Evolutionary conservation across 2,329 filamentous ascomycete genomes (phyloP).

Genomic region (Cadophora sp.): DNA sequence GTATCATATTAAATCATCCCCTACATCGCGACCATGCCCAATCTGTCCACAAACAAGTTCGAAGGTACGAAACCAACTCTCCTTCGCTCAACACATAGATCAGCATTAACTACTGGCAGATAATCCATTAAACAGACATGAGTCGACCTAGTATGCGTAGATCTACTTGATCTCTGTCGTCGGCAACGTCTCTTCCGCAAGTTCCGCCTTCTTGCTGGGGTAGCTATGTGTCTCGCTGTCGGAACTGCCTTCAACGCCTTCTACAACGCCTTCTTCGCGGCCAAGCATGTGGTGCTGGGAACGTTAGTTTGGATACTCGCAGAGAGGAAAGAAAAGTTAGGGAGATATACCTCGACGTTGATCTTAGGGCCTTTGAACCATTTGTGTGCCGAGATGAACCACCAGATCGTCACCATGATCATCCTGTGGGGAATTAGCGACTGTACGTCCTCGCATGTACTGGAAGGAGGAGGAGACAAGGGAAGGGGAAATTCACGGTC

Average conservation of each 20-base stretch:
- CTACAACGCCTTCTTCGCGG: slow-evolving; percentile 35
- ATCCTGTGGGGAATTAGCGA: slow-evolving; percentile 46
- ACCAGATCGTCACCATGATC: slow-evolving; percentile 62
- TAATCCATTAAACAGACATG: neutral
- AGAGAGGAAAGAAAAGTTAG: neutral
- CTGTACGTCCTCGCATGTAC: neutral
- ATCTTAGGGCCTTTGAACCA: slow-evolving; percentile 73
- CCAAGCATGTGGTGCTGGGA: slow-evolving; percentile 42
- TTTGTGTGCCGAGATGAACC: slow-evolving; percentile 63
- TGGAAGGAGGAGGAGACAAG: slow-evolving; percentile 19
- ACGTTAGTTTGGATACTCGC: slow-evolving; percentile 24
- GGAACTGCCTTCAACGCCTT: slow-evolving; percentile 35
- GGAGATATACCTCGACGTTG: slow-evolving; percentile 56
- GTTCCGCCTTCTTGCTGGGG: slow-evolving; percentile 32
- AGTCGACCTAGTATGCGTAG: neutral
- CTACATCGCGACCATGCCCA: neutral
- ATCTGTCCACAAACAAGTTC: no score
- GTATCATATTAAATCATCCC: neutral
- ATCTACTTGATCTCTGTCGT: slow-evolving; percentile 24
- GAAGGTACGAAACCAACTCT: no score
- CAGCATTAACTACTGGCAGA: neutral
- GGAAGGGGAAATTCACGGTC: slow-evolving; percentile 46
- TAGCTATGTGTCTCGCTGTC: slow-evolving; percentile 26
- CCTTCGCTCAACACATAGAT: neutral
- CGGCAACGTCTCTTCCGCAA: slow-evolving; percentile 27